A percentile compares a stretch with the other conserved stretches of the same genome.
Conservation (phyloP, 2,329 filamentous ascomycete species). For the Penicillium hesseltinei region DNA sequence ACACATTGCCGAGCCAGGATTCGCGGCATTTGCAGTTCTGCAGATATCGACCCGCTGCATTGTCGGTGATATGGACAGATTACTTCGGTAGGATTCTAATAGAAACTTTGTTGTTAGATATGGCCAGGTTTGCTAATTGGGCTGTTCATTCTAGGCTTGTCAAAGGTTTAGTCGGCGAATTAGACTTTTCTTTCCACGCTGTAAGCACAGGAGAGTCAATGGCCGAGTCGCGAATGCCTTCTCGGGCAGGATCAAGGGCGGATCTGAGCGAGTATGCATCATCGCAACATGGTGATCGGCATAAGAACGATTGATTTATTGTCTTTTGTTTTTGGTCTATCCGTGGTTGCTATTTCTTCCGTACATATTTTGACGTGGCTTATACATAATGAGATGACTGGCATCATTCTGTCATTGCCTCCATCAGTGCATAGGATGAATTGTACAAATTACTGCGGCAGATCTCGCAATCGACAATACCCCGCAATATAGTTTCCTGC, state of each 20-base stretch:
- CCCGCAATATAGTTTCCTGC: neutral
- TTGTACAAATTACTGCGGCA: neutral
- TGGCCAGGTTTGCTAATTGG: neutral
- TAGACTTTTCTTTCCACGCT: constrained; percentile 69
- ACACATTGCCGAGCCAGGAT: constrained; percentile 69
- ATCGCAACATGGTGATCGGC: constrained; percentile 24
- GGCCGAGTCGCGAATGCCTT: constrained; percentile 22
- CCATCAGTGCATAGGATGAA: neutral
- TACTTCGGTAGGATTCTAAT: constrained; percentile 50
- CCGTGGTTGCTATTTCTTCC: neutral
- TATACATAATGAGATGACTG: neutral
- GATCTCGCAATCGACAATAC: neutral
- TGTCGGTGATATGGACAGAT: constrained; percentile 63
- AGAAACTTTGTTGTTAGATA: neutral
- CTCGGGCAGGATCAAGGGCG: constrained; percentile 23
- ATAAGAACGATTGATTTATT: constrained; percentile 28
- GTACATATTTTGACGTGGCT: neutral
- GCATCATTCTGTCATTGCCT: neutral
- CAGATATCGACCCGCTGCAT: constrained; percentile 70
- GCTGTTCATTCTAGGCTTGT: constrained; percentile 46
- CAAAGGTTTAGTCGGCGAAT: constrained; percentile 67
- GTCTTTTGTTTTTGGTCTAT: neutral
- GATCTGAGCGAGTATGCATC: constrained; percentile 22
- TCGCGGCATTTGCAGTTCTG: constrained; percentile 71
- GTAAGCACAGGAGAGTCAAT: constrained; percentile 40